Base-by-base conservation (phyloP, 2,329 filamentous ascomycete species). In the Mycosphaerella arachidis region DNA sequence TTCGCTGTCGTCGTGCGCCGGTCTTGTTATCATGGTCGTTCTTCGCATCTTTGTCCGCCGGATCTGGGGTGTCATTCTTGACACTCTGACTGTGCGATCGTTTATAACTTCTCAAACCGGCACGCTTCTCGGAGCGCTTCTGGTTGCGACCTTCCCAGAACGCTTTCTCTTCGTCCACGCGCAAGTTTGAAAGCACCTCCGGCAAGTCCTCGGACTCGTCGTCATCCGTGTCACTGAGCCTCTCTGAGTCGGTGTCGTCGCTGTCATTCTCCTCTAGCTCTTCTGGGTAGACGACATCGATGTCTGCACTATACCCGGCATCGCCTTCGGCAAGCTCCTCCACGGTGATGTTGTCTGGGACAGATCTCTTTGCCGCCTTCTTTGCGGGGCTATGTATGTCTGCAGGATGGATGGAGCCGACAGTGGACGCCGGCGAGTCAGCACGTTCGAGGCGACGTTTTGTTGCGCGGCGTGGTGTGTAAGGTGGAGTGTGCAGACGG, bases 21-120 rank as follows among this genome's bases (percentile, higher is more conserved):
- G 68, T 67, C 43, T 73, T 72, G 45, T 74, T 66, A 56, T 78
- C 76, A 29, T 73, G 70, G 56, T 71, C 70, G 57, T 76, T 74
- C 29, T 76, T 68, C 16, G 72, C 73, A 24, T 78, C 77, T 45
- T 72, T 68, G 57, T 78, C 76, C 24, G 75, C 75, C 53, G 73
- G 72, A 62, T 75, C 77, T n/a, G 30, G n/a, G 56, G 74, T 74
- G 54, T 79, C 76, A 55, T 75, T 76, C 64, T 76, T 76, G 30
- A 78, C 69, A 57, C 75, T 79, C 67, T 78, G 73, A 62, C 75
- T 78, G 67, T 79, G 74, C 50, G 70, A 77, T 48, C 79, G 74
- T 66, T 81, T 81, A 70, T 75, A 78, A 48, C 73, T 68, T 8
- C 76, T 61, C 16, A 64, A 64, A 24, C 59, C 73, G 24, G 71